phyloP scores from a whole-genome alignment of 805 yeast species.

The Cephaloascus fragrans region DNA sequence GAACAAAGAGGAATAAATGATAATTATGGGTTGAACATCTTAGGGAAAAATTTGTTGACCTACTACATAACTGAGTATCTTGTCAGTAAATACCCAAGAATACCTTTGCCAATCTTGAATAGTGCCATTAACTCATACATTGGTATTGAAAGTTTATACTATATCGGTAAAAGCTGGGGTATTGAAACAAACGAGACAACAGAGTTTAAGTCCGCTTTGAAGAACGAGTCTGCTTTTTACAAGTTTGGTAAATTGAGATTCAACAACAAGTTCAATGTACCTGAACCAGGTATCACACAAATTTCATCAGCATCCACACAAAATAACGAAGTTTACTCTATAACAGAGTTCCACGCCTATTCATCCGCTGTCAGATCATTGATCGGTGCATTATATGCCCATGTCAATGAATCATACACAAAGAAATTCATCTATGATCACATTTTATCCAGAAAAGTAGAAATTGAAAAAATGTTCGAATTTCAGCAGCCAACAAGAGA shows the following conservation, averaged over 20 bases:
- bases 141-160: conserved; percentile 54
- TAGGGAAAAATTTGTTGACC: conserved; percentile 71
- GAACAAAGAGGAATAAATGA: conserved; percentile 40
- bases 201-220: conserved; percentile 53
- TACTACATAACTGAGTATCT: conserved; percentile 71
- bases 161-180: conserved; percentile 80
- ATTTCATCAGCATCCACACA: conserved; percentile 8
- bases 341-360: conserved; percentile 20
- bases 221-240: conserved; percentile 58
- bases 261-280: conserved; percentile 13
- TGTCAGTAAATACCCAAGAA: conserved; percentile 73
- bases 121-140: conserved; percentile 70
- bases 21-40: conserved; percentile 70
- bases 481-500: conserved; percentile 84
- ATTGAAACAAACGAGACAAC: conserved; percentile 65
- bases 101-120: conserved; percentile 71
- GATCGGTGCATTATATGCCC: conserved; percentile 74
- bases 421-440: conserved; percentile 63
- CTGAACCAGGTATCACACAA: conserved; percentile 20
- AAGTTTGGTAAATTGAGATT: conserved; percentile 64
- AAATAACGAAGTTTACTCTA: neutral
- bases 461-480: conserved; percentile 62
- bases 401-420: conserved; percentile 55
- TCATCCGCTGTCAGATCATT: conserved; percentile 75
- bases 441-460: conserved; percentile 75